Percentiles rank a stretch among this genome's conserved stretches.
These are phyloP conservation scores for Smallanthus sonchifolius DNA, from an alignment of 129 eudicot species.

Conservation along the genomic window DNA sequence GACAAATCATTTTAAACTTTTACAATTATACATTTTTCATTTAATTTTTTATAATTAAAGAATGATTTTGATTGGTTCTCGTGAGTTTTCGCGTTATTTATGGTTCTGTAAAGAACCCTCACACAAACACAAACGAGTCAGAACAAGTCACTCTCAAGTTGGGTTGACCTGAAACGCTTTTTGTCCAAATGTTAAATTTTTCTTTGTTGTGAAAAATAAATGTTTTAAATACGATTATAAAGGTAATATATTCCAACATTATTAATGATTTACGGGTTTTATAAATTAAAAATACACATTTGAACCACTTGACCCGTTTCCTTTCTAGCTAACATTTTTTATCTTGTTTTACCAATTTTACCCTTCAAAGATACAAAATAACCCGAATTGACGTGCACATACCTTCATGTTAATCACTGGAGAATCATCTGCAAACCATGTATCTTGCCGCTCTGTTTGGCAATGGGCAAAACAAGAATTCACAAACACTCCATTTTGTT, in stretches of 20 bases:
- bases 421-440: conserved; percentile 77
- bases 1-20: too few relatives aligned
- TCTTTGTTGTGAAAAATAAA: background rate
- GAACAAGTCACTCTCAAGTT: background rate
- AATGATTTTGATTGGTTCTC: too few relatives aligned
- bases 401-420: conserved; percentile 73
- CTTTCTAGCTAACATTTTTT: background rate
- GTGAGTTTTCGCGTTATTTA: too few relatives aligned
- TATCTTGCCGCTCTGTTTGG: conserved; percentile 88
- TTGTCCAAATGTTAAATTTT: background rate
- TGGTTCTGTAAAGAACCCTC: too few relatives aligned
- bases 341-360: background rate
- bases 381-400: background rate
- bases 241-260: background rate
- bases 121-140: background rate
- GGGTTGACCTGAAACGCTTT: background rate
- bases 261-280: background rate
- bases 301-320: too few relatives aligned
- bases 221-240: background rate
- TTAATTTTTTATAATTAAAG: too few relatives aligned
- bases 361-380: background rate
- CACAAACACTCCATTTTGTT: conserved; percentile 63
- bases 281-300: too few relatives aligned
- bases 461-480: conserved; percentile 94
- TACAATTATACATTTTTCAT: too few relatives aligned